phyloP scores from a whole-genome alignment of 257 asterid genomes.

The Fraxinus pennsylvanica region DNA sequence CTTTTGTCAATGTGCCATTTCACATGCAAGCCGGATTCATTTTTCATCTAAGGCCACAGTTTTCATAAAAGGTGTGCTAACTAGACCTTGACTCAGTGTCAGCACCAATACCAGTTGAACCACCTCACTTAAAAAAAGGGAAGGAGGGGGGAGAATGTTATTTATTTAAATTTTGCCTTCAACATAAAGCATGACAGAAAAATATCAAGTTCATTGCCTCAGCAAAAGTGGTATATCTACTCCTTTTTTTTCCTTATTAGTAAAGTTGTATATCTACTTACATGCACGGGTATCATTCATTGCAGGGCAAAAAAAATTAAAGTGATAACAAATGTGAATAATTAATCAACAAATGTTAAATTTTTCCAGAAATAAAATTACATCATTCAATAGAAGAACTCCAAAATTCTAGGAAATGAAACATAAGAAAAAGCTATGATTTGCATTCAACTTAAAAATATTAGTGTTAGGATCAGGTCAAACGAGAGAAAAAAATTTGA shows the following conservation, averaged over 20 bases:
- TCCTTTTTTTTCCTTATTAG: too few relatives aligned
- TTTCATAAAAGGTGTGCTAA: neutral
- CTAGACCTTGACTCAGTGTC: neutral
- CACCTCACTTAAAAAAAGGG: neutral
- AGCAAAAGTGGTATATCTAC: neutral
- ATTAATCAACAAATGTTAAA: neutral
- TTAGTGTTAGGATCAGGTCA: neutral
- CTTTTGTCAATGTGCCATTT: neutral
- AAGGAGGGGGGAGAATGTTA: neutral
- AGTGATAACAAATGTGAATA: neutral
- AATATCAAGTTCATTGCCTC: neutral
- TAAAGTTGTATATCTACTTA: neutral
- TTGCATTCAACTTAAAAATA: neutral
- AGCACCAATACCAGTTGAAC: neutral
- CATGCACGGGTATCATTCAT: neutral
- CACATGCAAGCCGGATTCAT: neutral
- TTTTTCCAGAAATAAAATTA: neutral
- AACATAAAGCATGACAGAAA: neutral
- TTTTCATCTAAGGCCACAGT: neutral
- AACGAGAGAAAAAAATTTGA: neutral
- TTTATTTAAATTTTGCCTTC: neutral
- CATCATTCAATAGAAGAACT: neutral
- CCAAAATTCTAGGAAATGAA: neutral
- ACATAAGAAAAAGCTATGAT: neutral
- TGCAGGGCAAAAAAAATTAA: neutral